phyloP scores from a whole-genome alignment of 2,329 filamentous ascomycete genomes.

The Ophiostoma montium region DNA sequence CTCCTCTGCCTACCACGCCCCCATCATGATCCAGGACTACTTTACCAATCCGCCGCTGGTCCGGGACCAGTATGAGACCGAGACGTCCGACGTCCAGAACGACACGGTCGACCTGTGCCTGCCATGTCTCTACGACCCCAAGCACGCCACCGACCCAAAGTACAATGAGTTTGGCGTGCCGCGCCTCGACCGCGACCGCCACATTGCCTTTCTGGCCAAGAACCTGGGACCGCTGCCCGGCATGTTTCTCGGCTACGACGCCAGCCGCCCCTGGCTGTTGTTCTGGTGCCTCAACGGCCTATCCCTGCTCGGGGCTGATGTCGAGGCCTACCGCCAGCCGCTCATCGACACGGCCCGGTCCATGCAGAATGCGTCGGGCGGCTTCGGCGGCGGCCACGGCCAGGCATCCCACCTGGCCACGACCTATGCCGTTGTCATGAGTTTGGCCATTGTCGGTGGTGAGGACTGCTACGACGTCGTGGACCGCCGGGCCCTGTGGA shows the following conservation, averaged over 20 bases:
- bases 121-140: conserved; percentile 45
- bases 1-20: not conserved
- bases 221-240: conserved; percentile 49
- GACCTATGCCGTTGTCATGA: conserved; percentile 72
- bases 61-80: conserved; percentile 50
- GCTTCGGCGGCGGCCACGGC: conserved; percentile 87
- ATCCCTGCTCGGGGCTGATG: conserved; percentile 61
- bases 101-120: conserved; percentile 55
- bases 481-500: conserved; percentile 77
- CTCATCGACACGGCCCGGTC: conserved; percentile 62
- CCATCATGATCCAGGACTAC: conserved; percentile 34
- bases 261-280: conserved; percentile 82
- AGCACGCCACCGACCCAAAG: conserved; percentile 31
- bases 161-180: conserved; percentile 64
- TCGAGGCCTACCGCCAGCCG: conserved; percentile 49
- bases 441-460: conserved; percentile 65
- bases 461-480: conserved; percentile 56
- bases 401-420: conserved; percentile 81
- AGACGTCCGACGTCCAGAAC: conserved; percentile 54
- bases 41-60: conserved; percentile 48
- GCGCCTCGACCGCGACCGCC: conserved; percentile 49
- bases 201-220: conserved; percentile 48
- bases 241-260: conserved; percentile 61
- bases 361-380: conserved; percentile 71
- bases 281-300: conserved; percentile 82